phyloP scores from a whole-genome alignment of 2,329 filamentous ascomycete genomes.

The Stemphylium lycopersici region DNA sequence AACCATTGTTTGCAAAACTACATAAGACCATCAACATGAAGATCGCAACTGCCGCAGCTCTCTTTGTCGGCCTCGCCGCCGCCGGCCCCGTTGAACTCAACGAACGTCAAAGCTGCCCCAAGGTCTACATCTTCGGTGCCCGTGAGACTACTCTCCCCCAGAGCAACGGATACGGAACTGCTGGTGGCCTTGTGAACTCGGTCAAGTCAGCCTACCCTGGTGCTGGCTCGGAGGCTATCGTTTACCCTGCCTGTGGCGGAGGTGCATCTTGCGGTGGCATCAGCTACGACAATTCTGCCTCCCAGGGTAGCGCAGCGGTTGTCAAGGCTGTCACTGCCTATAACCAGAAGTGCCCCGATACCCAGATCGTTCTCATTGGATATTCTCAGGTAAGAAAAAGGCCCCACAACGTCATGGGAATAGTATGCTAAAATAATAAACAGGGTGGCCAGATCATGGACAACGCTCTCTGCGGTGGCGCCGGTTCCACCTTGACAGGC shows the following conservation, averaged over 20 bases:
- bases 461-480: slow-evolving; percentile 66
- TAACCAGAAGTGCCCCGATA: slow-evolving; percentile 62
- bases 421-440: slow-evolving; percentile 9
- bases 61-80: slow-evolving; percentile 40
- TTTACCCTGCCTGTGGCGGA: slow-evolving; percentile 66
- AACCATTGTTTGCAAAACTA: background rate
- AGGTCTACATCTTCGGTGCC: slow-evolving; percentile 54
- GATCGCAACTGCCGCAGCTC: slow-evolving; percentile 37
- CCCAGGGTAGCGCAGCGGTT: slow-evolving; percentile 64
- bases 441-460: slow-evolving; percentile 69
- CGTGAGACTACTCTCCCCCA: slow-evolving; percentile 51
- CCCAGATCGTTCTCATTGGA: slow-evolving; percentile 65
- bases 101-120: slow-evolving; percentile 49
- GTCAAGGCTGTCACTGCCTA: slow-evolving; percentile 65
- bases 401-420: background rate
- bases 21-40: slow-evolving; percentile 33
- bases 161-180: slow-evolving; percentile 50
- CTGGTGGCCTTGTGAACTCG: slow-evolving; percentile 49
- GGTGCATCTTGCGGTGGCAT: slow-evolving; percentile 63
- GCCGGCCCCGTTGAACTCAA: slow-evolving; percentile 45
- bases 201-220: slow-evolving; percentile 50
- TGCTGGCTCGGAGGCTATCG: slow-evolving; percentile 50
- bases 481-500: slow-evolving; percentile 54
- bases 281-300: slow-evolving; percentile 65
- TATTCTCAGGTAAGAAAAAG: slow-evolving; percentile 63